Base-by-base conservation (phyloP, 768 basidiomycete genomes). In the Crassisporium funariophilum region DNA sequence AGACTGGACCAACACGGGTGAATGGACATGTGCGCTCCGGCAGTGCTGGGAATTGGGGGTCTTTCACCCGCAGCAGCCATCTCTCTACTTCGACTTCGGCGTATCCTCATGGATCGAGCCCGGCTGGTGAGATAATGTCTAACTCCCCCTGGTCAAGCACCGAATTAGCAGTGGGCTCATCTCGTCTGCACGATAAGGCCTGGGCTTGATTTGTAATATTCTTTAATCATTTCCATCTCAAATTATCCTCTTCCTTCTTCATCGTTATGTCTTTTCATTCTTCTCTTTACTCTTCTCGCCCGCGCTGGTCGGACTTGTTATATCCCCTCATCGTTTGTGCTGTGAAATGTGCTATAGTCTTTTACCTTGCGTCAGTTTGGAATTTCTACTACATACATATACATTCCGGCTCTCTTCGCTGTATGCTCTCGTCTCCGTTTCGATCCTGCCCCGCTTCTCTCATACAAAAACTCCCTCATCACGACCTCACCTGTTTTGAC, bases 31-130 rank as follows among this genome's bases (percentile, higher is more conserved):
- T 81, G 49, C 83, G 88, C 50, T 81, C 86, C 35, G 88, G 88
- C 36, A 90, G 88, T 63, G 85, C 84, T 20, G 87, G 87, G 23
- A 90, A 88, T 61, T 90, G 88, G 88, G 84, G 74, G 34, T 80
- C 68, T 57, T 73, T 86, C 55, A 62, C 79, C 20, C 78, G 83
- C 39, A 77, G 71, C 61, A 77, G 67, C 69, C 42, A 68, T 72
- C 48, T 71, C 73, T 27, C 59, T 11, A 50, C 39, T 13, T 50
- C 59, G 37, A 54, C 57, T 7, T 60, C 59, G 20, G 68, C 79
- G 29, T 81, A 80, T 55, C 73, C 81, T 10, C 78, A 80, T 47
- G 73, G 77, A 29, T 70, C 82, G 6, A 83, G 80, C 58, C 77
- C 80, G 4, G 79, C 75, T 21, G 74, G 78, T 52, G 83, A 84